phyloP scores from a whole-genome alignment of 306 rosid species.

The Oxytropis ochrocephala region DNA sequence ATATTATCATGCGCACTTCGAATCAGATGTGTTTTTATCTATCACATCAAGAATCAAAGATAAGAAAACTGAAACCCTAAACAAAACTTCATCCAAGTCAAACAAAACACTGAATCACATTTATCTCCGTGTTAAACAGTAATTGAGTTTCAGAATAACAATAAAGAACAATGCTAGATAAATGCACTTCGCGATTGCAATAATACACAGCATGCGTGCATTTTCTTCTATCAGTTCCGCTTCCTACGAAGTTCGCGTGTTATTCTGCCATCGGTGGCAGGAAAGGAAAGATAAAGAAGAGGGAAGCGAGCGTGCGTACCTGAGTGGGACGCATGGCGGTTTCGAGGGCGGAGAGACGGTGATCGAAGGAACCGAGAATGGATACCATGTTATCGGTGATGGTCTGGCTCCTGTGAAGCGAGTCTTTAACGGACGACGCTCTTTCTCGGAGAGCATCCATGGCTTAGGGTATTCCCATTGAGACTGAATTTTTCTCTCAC shows the following conservation, averaged over 20 bases:
- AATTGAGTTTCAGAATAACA: neutral
- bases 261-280: neutral
- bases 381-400: slow-evolving; percentile 78
- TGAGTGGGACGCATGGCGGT: slow-evolving; percentile 99
- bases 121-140: neutral
- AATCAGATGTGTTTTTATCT: slow-evolving; percentile 87
- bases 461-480: slow-evolving; percentile 52
- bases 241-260: neutral
- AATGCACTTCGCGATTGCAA: neutral
- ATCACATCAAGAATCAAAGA: slow-evolving; percentile 10
- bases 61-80: neutral
- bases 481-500: slow-evolving; percentile 3
- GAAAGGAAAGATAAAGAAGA: neutral
- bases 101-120: slow-evolving; percentile 6
- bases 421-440: slow-evolving; percentile 56
- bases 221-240: neutral
- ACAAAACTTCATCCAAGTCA: neutral
- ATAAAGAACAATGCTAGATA: neutral
- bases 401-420: slow-evolving; percentile 71
- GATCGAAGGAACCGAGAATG: slow-evolving; percentile 92
- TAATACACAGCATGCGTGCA: neutral
- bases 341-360: slow-evolving; percentile 91
- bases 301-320: slow-evolving; percentile 22
- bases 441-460: slow-evolving; percentile 58
- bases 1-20: slow-evolving; percentile 91